Evolutionary conservation across 352 stramenopile species (phyloP).

Genomic region (Phytophthora aleatoria): DNA sequence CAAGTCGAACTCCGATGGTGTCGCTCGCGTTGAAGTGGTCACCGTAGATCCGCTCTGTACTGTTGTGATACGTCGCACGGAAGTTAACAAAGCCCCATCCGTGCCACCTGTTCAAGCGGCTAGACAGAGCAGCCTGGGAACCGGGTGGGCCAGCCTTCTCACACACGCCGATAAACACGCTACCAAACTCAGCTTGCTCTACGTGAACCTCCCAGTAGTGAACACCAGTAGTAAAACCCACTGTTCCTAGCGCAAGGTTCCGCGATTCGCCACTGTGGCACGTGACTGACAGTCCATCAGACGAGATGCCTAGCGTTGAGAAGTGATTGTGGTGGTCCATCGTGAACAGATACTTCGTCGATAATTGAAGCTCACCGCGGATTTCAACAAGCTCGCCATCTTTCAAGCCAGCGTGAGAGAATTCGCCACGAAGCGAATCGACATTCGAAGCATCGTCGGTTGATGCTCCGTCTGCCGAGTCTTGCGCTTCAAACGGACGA

Average conservation of each 20-base stretch:
- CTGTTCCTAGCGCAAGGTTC: conserved; percentile 82
- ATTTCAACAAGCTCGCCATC: conserved; percentile 72
- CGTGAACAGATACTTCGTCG: conserved; percentile 82
- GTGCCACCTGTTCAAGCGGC: conserved; percentile 87
- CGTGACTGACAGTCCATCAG: conserved; percentile 79
- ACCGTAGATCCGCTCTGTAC: conserved; percentile 90
- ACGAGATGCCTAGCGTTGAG: conserved; percentile 75
- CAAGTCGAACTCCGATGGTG: conserved; percentile 98
- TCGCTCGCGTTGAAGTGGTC: conserved; percentile 94
- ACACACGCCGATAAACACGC: conserved; percentile 97
- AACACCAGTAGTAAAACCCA: conserved; percentile 90
- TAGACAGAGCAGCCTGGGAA: conserved; percentile 78
- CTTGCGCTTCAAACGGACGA: conserved; percentile 24
- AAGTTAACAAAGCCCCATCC: conserved; percentile 98
- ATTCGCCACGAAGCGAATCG: conserved; percentile 59
- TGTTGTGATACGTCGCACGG: conserved; percentile 93
- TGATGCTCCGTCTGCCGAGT: conserved; percentile 10
- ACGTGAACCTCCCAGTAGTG: conserved; percentile 99
- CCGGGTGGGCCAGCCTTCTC: conserved; percentile 86
- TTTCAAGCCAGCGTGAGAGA: conserved; percentile 56
- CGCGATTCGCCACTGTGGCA: conserved; percentile 86
- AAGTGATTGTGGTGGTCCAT: conserved; percentile 85
- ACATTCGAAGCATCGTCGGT: conserved; percentile 16
- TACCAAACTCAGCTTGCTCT: conserved; percentile 97
- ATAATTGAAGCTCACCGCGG: conserved; percentile 62